Evolutionary conservation across 805 yeast species (phyloP).

Genomic region (Torulaspora delbrueckii): DNA sequence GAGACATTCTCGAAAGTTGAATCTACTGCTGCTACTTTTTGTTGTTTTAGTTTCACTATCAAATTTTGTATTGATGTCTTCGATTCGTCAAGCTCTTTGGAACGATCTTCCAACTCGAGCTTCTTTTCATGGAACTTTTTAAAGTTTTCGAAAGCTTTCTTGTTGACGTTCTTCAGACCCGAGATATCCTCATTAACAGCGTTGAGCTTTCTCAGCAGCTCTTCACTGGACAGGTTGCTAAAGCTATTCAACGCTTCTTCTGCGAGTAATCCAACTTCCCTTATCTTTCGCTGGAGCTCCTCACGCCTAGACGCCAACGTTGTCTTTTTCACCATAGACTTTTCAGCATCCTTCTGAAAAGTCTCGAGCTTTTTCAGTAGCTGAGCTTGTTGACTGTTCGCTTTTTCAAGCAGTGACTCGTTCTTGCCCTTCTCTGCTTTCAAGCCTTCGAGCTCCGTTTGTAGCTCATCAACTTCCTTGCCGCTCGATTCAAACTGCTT

Average conservation of each 20-base stretch:
- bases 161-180: conserved; percentile 72
- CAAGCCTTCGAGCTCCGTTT: conserved; percentile 27
- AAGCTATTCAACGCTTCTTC: conserved; percentile 68
- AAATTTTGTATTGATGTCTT: conserved; percentile 67
- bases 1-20: conserved; percentile 76
- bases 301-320: conserved; percentile 57
- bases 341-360: conserved; percentile 61
- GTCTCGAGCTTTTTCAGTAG: conserved; percentile 54
- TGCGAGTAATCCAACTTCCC: conserved; percentile 84
- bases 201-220: conserved; percentile 50
- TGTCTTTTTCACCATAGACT: conserved; percentile 56
- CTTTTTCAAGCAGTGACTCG: conserved; percentile 41
- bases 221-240: conserved; percentile 45
- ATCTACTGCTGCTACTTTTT: conserved; percentile 78
- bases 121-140: conserved; percentile 67
- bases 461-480: conserved; percentile 29
- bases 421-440: conserved; percentile 30
- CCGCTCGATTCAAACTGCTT: conserved; percentile 32
- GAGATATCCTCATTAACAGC: conserved; percentile 53
- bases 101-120: conserved; percentile 58
- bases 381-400: conserved; percentile 54
- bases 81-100: conserved; percentile 64
- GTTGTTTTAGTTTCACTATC: conserved; percentile 61
- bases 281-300: conserved; percentile 64
- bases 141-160: conserved; percentile 84